Evolutionary conservation across 2,329 filamentous ascomycete species (phyloP).

Genomic region (Blumeria hordei): DNA sequence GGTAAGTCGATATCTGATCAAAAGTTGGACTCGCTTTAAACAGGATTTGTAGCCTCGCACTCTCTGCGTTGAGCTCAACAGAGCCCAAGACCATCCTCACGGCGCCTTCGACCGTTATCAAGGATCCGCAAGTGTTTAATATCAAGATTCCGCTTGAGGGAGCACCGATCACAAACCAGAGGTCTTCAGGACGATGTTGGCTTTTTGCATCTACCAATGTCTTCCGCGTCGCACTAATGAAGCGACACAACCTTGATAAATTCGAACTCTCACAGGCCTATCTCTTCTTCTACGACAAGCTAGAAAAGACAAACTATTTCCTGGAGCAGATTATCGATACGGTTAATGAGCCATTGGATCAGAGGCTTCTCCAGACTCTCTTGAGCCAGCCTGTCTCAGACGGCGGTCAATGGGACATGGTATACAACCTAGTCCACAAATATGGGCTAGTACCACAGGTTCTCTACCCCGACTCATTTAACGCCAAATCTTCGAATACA

Average conservation of each 20-base stretch:
- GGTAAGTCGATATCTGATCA: conserved; percentile 15
- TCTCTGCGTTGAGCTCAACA: conserved; percentile 45
- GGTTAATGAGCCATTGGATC: conserved; percentile 41
- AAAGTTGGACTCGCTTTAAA: conserved; percentile 1
- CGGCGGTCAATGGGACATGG: conserved; percentile 85
- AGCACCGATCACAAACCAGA: conserved; percentile 63
- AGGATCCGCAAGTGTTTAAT: conserved; percentile 63
- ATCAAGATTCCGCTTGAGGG: conserved; percentile 63
- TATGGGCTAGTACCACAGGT: conserved; percentile 70
- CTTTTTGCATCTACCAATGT: conserved; percentile 81
- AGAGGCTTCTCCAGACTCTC: conserved; percentile 46
- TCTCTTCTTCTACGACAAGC: conserved; percentile 83
- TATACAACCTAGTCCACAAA: conserved; percentile 62
- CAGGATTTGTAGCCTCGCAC: conserved; percentile 32
- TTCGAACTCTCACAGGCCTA: conserved; percentile 80
- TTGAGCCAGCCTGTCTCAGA: conserved; percentile 47
- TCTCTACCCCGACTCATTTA: conserved; percentile 63
- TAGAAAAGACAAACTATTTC: conserved; percentile 80
- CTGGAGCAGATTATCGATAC: conserved; percentile 66
- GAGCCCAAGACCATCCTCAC: conserved; percentile 41
- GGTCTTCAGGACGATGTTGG: conserved; percentile 67
- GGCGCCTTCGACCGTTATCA: conserved; percentile 34
- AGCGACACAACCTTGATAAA: conserved; percentile 48
- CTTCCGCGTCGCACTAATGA: conserved; percentile 72
- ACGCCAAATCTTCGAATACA: conserved; percentile 42